Evolutionary conservation across 257 asterid species (phyloP), one percentile per base, ranked within the genome.

Genomic region (Verbascum thapsus): DNA sequence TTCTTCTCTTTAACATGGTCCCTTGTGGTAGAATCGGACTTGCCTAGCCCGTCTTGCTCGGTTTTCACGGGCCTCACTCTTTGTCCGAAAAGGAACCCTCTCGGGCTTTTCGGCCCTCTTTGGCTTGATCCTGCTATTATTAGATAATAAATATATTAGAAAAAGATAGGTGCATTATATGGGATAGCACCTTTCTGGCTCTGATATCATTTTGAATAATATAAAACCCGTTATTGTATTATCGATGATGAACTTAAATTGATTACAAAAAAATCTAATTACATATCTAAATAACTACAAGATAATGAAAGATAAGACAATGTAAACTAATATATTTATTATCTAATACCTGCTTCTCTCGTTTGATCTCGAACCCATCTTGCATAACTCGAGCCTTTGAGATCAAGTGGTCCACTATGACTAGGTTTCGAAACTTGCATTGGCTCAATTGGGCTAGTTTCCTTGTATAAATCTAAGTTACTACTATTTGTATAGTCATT

Each of bases 331-430:
- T n/a, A n/a, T n/a, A n/a, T n/a, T n/a, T n/a, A n/a, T n/a, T n/a
- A n/a, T n/a, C n/a, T n/a, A n/a, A n/a, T n/a, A n/a, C n/a, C n/a
- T n/a, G 64, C 72, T 66, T 71, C 76, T 61, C 77, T 72, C 3
- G 74, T 72, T 54, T 84, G 86, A 41, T 80, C 78, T 3, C 77
- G 63, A 17, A 84, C 88, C 81, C 83, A 86, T 66, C 94, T 82
- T 39, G 94, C 88, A 37, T 86, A 86, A 1, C 75, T 77, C 12
- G 88, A 81, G 39, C 95, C 94, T 56, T 84, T 89, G 58, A 81
- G 77, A 54, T 86, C 86, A 57, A 69, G 61, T 0, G 81, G 90
- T 49, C 78, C 68, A 30, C 72, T 71, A 34, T 45, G 40, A 39
- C 70, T 72, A 13, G 70, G 61, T 17, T 45, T 18, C 6, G 62